Conservation (phyloP, 441 rosid species). For the Arabidopsis hybrid region DNA sequence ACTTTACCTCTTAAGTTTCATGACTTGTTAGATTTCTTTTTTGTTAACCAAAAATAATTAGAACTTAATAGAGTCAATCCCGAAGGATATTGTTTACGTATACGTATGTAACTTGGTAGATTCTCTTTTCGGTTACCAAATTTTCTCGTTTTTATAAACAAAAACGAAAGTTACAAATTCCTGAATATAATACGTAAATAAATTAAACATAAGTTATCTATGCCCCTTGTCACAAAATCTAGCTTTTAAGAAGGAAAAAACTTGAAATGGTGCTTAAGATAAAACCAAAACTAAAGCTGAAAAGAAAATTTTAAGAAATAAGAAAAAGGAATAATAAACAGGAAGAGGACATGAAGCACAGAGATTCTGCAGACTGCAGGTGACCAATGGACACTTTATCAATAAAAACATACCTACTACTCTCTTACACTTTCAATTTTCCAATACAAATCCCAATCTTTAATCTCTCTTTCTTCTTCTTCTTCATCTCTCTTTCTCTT, state of each 20-base stretch:
- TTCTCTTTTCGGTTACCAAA: slow-evolving; percentile 27
- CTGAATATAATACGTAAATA: slow-evolving; percentile 4
- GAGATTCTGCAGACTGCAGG: slow-evolving; percentile 46
- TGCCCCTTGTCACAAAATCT: slow-evolving; percentile 18
- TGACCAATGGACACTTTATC: slow-evolving; percentile 43
- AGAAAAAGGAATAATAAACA: slow-evolving; percentile 40
- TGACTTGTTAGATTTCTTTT: not conserved
- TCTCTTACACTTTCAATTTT: slow-evolving; percentile 31
- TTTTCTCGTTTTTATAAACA: not conserved
- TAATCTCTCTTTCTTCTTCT: slow-evolving; percentile 30
- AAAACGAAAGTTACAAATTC: slow-evolving; percentile 16
- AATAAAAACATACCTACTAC: slow-evolving; percentile 46
- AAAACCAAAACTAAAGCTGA: slow-evolving; percentile 27
- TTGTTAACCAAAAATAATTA: too few species aligned
- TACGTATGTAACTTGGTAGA: not conserved
- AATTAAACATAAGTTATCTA: not conserved
- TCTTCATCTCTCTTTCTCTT: slow-evolving; percentile 5
- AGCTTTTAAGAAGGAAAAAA: slow-evolving; percentile 19
- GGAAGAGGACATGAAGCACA: slow-evolving; percentile 47
- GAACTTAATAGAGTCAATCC: too few species aligned
- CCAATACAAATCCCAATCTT: slow-evolving; percentile 11
- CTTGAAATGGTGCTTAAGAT: not conserved
- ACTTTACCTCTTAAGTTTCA: not conserved
- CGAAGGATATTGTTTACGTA: too few species aligned
- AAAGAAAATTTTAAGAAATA: not conserved